Conservation (phyloP, 805 yeast genomes). For the Candida silvicultrix region DNA sequence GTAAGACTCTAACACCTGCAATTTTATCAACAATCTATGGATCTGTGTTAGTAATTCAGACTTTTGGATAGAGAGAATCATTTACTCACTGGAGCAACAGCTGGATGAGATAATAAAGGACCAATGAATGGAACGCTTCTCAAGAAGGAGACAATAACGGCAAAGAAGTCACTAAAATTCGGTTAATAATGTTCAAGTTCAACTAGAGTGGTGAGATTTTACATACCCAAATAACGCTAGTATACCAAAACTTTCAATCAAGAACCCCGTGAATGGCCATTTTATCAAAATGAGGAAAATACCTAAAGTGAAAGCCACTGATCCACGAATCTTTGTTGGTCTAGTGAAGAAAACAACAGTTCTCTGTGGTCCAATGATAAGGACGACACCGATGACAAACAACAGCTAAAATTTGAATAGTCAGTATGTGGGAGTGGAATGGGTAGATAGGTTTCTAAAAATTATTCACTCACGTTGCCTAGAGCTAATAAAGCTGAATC, state of each 20-base stretch:
- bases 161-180: slow-evolving; percentile 65
- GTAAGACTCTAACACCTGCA: slow-evolving; percentile 64
- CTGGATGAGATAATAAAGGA: slow-evolving; percentile 73
- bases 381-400: slow-evolving; percentile 59
- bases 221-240: slow-evolving; percentile 64
- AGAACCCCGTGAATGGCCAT: slow-evolving; percentile 78
- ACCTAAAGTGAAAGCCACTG: slow-evolving; percentile 73
- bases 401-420: too few species aligned
- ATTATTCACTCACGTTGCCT: slow-evolving; percentile 77
- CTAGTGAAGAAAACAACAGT: slow-evolving; percentile 79
- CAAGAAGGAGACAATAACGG: slow-evolving; percentile 79
- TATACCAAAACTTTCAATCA: slow-evolving; percentile 84
- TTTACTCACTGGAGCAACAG: slow-evolving; percentile 57
- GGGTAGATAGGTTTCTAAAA: too few species aligned
- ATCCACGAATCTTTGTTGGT: slow-evolving; percentile 81
- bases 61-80: not conserved
- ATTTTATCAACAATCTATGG: slow-evolving; percentile 41
- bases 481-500: slow-evolving; percentile 85
- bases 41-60: not conserved
- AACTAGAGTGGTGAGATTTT: slow-evolving; percentile 1
- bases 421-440: too few species aligned
- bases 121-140: slow-evolving; percentile 88
- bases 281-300: slow-evolving; percentile 67
- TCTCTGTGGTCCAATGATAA: slow-evolving; percentile 84
- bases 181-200: not conserved